These are phyloP conservation scores for Inonotus obliquus DNA, from an alignment of 1,284 basidiomycete species.

Conservation along the genomic window DNA sequence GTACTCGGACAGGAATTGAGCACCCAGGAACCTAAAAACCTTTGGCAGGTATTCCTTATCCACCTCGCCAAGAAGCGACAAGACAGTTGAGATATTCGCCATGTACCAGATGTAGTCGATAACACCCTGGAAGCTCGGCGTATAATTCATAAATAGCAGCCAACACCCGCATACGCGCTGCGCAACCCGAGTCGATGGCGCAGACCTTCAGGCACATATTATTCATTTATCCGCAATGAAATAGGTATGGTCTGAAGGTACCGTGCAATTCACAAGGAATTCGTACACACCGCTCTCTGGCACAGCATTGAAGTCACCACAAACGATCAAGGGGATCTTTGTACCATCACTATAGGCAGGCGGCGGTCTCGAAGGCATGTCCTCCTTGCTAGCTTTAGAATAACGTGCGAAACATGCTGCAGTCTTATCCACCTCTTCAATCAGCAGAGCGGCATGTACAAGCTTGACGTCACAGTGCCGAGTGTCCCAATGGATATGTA, in stretches of 20 bases:
- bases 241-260: slow-evolving; percentile 80
- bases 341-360: slow-evolving; percentile 79
- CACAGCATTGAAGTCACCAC: slow-evolving; percentile 94
- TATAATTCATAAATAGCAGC: slow-evolving; percentile 88
- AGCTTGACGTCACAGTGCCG: too few species aligned
- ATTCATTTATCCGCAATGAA: slow-evolving; percentile 92
- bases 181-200: slow-evolving; percentile 78
- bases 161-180: slow-evolving; percentile 71
- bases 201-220: slow-evolving; percentile 86
- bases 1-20: slow-evolving; percentile 93
- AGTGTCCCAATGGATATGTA: too few species aligned
- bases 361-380: slow-evolving; percentile 37
- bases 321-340: slow-evolving; percentile 90
- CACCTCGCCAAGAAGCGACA: too few species aligned
- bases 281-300: slow-evolving; percentile 91
- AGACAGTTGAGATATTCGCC: too few species aligned
- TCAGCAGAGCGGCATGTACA: too few species aligned
- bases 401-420: slow-evolving; percentile 79
- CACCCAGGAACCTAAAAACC: slow-evolving; percentile 95
- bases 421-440: too few species aligned
- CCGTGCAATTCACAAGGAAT: slow-evolving; percentile 73
- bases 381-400: slow-evolving; percentile 20
- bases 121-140: slow-evolving; percentile 77
- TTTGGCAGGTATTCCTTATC: slow-evolving; percentile 90
- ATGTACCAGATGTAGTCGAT: too few species aligned